Percentiles rank a stretch among this genome's conserved stretches.
phyloP scores from a whole-genome alignment of 2,329 filamentous ascomycete genomes.

The Zarea fungicola region DNA sequence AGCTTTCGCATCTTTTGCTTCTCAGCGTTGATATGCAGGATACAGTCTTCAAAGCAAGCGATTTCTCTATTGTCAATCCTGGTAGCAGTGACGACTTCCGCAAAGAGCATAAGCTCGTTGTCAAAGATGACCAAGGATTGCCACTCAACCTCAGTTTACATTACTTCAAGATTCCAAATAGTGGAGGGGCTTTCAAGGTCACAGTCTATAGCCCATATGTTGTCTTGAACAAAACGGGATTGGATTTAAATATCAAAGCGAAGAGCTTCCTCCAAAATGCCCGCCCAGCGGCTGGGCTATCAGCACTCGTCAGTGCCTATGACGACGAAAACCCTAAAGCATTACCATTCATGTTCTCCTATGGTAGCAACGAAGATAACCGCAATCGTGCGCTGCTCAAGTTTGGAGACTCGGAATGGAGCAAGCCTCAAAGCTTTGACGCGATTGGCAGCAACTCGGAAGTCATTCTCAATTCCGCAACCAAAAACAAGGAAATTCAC shows the following conservation, averaged over 20 bases:
- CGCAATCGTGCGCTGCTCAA: constrained; percentile 86
- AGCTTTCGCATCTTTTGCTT: constrained; percentile 86
- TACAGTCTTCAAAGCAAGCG: constrained; percentile 87
- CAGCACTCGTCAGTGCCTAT: constrained; percentile 46
- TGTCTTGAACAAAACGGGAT: constrained; percentile 88
- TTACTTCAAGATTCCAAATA: constrained; percentile 84
- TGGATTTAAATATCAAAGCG: constrained; percentile 80
- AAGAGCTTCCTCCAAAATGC: constrained; percentile 84
- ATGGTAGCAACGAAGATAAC: constrained; percentile 75
- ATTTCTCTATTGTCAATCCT: constrained; percentile 95
- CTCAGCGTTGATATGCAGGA: constrained; percentile 97
- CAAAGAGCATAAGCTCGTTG: constrained; percentile 70
- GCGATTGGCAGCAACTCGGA: constrained; percentile 92
- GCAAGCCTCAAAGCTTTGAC: constrained; percentile 95
- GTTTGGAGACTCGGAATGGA: constrained; percentile 89
- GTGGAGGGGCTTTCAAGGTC: constrained; percentile 92
- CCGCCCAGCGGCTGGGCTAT: constrained; percentile 77
- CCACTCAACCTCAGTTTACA: constrained; percentile 79
- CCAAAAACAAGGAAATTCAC: constrained; percentile 75
- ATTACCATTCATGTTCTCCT: constrained; percentile 94
- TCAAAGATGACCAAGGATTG: constrained; percentile 80
- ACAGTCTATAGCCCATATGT: constrained; percentile 94
- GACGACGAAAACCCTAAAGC: constrained; percentile 62
- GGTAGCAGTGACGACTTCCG: constrained; percentile 83
- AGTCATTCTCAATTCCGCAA: constrained; percentile 71